Conservation (phyloP, 2,329 filamentous ascomycete genomes). For the Colletotrichum lentis region DNA sequence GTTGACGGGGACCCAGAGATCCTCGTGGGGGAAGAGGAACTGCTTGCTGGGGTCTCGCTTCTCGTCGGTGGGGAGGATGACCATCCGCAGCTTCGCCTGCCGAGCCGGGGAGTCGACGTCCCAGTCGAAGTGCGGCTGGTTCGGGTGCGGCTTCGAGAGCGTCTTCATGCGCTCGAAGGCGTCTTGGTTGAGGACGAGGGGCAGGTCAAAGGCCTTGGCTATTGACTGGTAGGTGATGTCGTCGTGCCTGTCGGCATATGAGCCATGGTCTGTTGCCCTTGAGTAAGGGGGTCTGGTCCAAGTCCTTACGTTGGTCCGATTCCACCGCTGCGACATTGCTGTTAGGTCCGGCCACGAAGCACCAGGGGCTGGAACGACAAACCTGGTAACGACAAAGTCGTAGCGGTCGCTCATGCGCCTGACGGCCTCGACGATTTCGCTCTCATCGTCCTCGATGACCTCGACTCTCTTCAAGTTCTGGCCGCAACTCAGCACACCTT, state of each 20-base stretch:
- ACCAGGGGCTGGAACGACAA: constrained; percentile 20
- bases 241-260: constrained; percentile 73
- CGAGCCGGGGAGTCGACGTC: constrained; percentile 79
- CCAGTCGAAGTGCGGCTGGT: constrained; percentile 82
- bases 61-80: constrained; percentile 81
- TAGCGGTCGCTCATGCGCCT: constrained; percentile 87
- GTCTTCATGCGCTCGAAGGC: constrained; percentile 84
- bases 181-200: constrained; percentile 78
- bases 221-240: constrained; percentile 97
- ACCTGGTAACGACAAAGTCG: constrained; percentile 92
- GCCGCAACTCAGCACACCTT: neutral
- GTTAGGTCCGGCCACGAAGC: constrained; percentile 26
- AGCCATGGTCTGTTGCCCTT: neutral
- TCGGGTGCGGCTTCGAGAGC: constrained; percentile 76
- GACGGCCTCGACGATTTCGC: constrained; percentile 88
- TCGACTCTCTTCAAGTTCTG: constrained; percentile 84
- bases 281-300: neutral
- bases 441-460: constrained; percentile 91
- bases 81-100: constrained; percentile 88
- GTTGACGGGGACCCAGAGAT: constrained; percentile 88
- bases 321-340: constrained; percentile 69
- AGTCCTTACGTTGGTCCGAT: constrained; percentile 87
- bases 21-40: constrained; percentile 78
- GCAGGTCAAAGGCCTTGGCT: constrained; percentile 83
- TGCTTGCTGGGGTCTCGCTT: constrained; percentile 72